Conservation (phyloP, 371 early-diverging fungal species). For the Caulochytrium protostelioides region DNA sequence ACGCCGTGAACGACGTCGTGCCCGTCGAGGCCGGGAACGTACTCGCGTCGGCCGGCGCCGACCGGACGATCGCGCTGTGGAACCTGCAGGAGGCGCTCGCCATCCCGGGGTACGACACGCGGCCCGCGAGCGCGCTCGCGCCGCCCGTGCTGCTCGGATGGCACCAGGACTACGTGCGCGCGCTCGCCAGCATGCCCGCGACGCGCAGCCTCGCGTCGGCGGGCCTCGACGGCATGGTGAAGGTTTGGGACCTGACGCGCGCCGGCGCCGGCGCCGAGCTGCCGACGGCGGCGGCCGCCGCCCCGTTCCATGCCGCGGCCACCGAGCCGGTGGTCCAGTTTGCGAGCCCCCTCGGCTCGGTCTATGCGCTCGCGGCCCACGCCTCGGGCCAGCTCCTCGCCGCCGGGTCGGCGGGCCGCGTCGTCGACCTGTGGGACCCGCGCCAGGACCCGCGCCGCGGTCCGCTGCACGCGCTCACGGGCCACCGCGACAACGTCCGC, state of each 20-base stretch:
- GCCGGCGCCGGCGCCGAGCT: conserved; percentile 5
- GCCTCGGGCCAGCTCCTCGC: conserved; percentile 25
- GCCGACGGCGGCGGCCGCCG: not conserved
- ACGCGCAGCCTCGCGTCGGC: not conserved
- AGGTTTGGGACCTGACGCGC: not conserved
- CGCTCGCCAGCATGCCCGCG: not conserved
- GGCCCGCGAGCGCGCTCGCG: conserved; percentile 10
- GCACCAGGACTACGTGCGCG: conserved; percentile 3
- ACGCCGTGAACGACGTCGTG: no score
- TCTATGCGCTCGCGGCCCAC: conserved; percentile 55
- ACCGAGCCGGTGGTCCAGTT: not conserved
- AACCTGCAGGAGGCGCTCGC: conserved; percentile 37
- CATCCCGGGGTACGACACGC: not conserved
- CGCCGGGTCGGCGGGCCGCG: conserved; percentile 9
- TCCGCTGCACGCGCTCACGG: conserved; percentile 54
- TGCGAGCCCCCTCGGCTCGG: conserved; percentile 20
- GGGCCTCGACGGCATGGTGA: not conserved
- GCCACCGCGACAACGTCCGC: conserved; percentile 85
- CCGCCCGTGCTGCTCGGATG: not conserved
- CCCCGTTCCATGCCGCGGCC: not conserved
- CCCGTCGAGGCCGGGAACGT: no score
- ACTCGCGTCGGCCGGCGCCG: conserved; percentile 85
- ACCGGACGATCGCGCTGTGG: conserved; percentile 71
- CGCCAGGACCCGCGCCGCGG: conserved; percentile 18
- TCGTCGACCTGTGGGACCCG: conserved; percentile 73